Base-by-base conservation (phyloP, 2,329 filamentous ascomycete genomes). In the Fusarium azukiicola region DNA sequence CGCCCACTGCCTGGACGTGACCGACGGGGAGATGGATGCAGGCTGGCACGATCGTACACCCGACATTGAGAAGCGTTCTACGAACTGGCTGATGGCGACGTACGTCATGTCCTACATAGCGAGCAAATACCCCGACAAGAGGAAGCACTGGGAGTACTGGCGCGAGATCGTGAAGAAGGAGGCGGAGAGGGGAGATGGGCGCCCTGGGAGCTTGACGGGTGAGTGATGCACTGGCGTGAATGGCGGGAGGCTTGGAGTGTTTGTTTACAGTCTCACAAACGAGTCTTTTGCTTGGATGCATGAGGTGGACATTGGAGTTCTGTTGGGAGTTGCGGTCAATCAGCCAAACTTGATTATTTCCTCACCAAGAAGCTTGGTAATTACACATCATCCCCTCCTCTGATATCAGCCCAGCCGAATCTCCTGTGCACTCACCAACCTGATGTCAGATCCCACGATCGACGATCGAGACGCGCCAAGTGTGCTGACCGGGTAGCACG, bases 401-500 rank as follows among this genome's bases (percentile, higher is more conserved):
- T 23, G 5, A 32, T 9, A 52, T 52, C 27, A 27, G 49, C 49
- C 27, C 14, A 52, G 23, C 11, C 23, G 14, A 61, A 61, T 75
- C 72, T 44, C 23, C 8, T 4, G 14, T 16, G n/a, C 56, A 44
- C 36, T 38, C 56, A 63, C 17, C 23, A 58, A 46, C 67, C 64
- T 16, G 23, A 52, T 7, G 54, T 19, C 67, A 36, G n/a, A 58
- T n/a, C 36, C 19, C n/a, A 61, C 56, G 40, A 66, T 42, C 50
- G 49, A 32, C 67, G 32, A 79, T 78, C 70, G 54, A 71, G 27
- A 71, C n/a, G 47, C 52, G 77, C 77, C 77, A 79, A 79, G 77
- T 68, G 69, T 21, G 23, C n/a, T 12, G 19, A 36, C 54, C 77
- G 77, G 77, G 71, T 79, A 80, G 52, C 56, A 21, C 77, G 77